These are phyloP conservation scores for Solanum chilense DNA, from an alignment of 257 asterid genomes.

Conservation along the genomic window DNA sequence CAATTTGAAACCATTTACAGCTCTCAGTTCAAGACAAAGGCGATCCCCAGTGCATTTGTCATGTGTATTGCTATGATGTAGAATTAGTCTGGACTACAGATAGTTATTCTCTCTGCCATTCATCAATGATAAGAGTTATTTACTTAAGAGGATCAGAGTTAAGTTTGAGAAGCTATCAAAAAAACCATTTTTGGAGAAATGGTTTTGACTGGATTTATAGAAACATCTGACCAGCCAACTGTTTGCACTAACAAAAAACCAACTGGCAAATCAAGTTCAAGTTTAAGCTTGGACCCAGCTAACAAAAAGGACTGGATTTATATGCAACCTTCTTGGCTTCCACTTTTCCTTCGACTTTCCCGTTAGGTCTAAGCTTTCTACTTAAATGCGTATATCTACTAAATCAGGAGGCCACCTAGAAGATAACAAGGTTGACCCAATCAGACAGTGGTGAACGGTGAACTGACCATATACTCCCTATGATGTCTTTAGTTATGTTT, in stretches of 20 bases:
- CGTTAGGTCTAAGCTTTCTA: not conserved
- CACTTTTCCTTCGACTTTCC: not conserved
- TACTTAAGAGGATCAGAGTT: not conserved
- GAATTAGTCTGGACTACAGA: not conserved
- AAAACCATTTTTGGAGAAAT: not conserved
- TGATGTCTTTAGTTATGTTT: not conserved
- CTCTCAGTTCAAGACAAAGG: not conserved
- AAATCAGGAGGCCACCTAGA: not conserved
- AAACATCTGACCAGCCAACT: not conserved
- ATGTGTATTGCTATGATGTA: not conserved
- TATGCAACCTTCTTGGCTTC: not conserved
- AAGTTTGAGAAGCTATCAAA: not conserved
- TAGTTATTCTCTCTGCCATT: not conserved
- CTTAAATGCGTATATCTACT: not conserved
- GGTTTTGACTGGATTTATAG: not conserved
- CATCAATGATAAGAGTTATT: not conserved
- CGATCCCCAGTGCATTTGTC: not conserved
- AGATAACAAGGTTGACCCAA: not conserved
- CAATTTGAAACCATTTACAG: not conserved
- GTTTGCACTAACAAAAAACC: not conserved
- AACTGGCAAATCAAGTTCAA: not conserved
- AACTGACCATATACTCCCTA: not conserved
- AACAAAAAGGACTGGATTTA: not conserved
- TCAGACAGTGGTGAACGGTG: not conserved
- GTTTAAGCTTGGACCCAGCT: not conserved